Percentiles rank a stretch among this genome's conserved stretches.
phyloP scores from a whole-genome alignment of 371 early-diverging fungal species.

The Mortierella sp. region DNA sequence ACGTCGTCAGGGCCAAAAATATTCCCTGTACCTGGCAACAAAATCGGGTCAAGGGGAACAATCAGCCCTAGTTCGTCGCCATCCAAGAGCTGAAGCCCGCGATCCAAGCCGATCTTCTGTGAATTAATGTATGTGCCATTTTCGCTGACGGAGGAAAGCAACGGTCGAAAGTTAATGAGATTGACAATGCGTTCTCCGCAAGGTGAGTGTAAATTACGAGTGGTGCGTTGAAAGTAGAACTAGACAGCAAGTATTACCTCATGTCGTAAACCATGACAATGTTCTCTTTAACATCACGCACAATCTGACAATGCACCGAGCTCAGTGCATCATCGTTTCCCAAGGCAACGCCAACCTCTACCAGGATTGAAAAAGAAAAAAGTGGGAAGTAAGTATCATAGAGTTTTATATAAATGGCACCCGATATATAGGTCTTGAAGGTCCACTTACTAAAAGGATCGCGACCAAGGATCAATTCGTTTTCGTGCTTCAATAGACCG shows the following conservation, averaged over 20 bases:
- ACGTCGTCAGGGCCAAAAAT: not conserved
- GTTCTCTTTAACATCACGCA: not conserved
- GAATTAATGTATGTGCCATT: conserved; percentile 36
- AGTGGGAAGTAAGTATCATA: not conserved
- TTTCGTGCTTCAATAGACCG: not conserved
- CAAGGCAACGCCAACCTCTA: not conserved
- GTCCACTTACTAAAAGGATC: conserved; percentile 7
- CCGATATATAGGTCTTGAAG: not conserved
- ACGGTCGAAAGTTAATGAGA: not conserved
- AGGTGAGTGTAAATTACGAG: too few species aligned
- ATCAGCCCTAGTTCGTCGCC: conserved; percentile 35
- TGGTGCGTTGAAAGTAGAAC: not conserved
- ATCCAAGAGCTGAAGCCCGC: conserved; percentile 17
- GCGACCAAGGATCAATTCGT: conserved; percentile 14
- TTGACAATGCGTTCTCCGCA: too few species aligned
- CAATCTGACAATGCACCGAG: conserved; percentile 20
- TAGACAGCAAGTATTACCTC: conserved; percentile 15
- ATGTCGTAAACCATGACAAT: conserved; percentile 15
- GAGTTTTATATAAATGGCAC: too few species aligned
- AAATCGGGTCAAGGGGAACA: conserved; percentile 12
- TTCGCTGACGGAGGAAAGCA: not conserved
- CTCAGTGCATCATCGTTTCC: not conserved
- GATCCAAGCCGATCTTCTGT: conserved; percentile 7
- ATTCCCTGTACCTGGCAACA: not conserved
- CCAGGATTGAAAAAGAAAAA: too few species aligned